A percentile compares a stretch with the other conserved stretches of the same genome.
phyloP scores from a whole-genome alignment of 2,329 filamentous ascomycete genomes.

The Botrytis tulipae region DNA sequence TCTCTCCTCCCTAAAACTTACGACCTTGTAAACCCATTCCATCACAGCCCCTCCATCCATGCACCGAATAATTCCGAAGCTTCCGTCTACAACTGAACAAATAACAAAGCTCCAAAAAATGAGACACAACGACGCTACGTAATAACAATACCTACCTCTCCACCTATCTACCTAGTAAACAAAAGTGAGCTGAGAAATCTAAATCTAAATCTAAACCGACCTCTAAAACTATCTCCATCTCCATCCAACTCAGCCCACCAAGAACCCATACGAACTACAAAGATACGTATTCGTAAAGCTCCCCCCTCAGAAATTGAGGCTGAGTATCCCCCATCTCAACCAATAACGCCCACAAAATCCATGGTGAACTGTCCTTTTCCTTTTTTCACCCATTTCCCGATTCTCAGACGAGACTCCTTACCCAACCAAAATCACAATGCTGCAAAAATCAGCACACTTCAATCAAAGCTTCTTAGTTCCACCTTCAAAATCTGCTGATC shows the following conservation, averaged over 20 bases:
- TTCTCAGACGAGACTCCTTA: neutral
- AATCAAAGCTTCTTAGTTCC: neutral
- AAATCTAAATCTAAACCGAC: neutral
- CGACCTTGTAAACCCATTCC: neutral
- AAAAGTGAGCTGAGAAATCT: neutral
- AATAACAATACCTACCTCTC: neutral
- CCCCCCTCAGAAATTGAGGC: neutral
- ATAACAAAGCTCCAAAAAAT: neutral
- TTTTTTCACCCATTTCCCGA: neutral
- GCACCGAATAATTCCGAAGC: neutral
- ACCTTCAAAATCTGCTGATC: neutral
- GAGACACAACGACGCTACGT: neutral
- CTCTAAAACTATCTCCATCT: too few relatives aligned
- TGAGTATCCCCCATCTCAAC: neutral
- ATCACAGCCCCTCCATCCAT: neutral
- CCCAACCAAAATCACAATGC: neutral
- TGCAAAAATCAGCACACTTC: neutral
- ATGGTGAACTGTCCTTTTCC: neutral
- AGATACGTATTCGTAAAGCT: neutral
- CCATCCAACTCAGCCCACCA: neutral
- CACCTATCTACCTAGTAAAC: neutral
- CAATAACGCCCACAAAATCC: neutral
- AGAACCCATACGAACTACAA: neutral
- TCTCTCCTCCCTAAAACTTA: neutral
- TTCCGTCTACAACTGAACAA: neutral